Conservation (phyloP, 257 asterid genomes). For the Cynanchum wilfordii region DNA sequence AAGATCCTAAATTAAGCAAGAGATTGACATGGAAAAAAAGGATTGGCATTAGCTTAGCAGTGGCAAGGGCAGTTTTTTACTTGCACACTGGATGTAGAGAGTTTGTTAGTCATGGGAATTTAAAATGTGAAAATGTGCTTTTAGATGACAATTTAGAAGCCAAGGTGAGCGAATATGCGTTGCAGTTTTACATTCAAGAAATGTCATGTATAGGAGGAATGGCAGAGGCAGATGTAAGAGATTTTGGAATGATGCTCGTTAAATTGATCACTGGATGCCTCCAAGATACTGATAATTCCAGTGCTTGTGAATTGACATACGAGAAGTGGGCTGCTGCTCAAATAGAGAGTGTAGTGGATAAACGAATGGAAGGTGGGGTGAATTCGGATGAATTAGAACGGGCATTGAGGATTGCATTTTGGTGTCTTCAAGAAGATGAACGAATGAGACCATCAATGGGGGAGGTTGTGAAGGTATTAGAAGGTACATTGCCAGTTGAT, state of each 20-base stretch:
- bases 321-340: constrained; percentile 24
- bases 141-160: constrained; percentile 36
- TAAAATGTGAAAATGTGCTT: constrained; percentile 40
- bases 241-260: constrained; percentile 32
- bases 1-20: constrained; percentile 36
- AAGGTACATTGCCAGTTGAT: constrained; percentile 30
- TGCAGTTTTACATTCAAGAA: constrained; percentile 20
- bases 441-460: constrained; percentile 41
- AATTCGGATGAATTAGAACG: constrained; percentile 32
- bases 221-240: constrained; percentile 34
- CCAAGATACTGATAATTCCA: constrained; percentile 23
- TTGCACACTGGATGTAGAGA: constrained; percentile 43
- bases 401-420: constrained; percentile 32
- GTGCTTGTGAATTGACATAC: constrained; percentile 28
- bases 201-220: constrained; percentile 6
- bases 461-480: constrained; percentile 37
- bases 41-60: constrained; percentile 29
- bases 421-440: constrained; percentile 39
- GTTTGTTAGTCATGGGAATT: constrained; percentile 36
- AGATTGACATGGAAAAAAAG: constrained; percentile 38
- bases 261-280: constrained; percentile 26
- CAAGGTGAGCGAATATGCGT: constrained; percentile 37
- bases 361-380: constrained; percentile 21
- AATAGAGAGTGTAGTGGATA: constrained; percentile 20
- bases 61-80: constrained; percentile 35